Evolutionary conservation across 306 rosid species (phyloP).

Genomic region (Vigna unguiculata): DNA sequence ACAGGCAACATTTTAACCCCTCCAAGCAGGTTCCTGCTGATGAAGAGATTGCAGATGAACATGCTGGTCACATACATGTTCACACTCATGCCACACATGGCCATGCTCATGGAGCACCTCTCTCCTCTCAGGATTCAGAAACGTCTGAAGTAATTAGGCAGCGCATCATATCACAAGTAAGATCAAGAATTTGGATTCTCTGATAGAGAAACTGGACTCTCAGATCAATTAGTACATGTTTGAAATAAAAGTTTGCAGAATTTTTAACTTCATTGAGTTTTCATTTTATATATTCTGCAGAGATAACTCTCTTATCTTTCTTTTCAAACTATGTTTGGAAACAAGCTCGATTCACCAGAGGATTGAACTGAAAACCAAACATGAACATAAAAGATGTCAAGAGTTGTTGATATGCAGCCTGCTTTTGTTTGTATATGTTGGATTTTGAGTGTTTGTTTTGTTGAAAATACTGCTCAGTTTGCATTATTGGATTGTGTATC

Average conservation of each 20-base stretch:
- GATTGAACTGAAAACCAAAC: neutral
- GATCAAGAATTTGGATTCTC: no score
- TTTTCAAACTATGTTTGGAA: neutral
- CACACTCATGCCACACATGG: conserved; percentile 97
- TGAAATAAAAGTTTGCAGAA: no score
- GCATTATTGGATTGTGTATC: neutral
- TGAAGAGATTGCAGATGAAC: conserved; percentile 61
- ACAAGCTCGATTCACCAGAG: neutral
- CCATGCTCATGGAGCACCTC: conserved; percentile 82
- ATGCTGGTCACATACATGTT: conserved; percentile 82
- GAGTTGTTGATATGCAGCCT: neutral
- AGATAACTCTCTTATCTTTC: neutral
- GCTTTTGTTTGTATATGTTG: neutral
- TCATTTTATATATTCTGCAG: neutral
- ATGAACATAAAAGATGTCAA: neutral
- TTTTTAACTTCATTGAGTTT: neutral
- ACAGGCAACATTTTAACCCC: conserved; percentile 54
- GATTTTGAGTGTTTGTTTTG: neutral
- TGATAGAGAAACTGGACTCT: no score
- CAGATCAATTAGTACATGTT: neutral
- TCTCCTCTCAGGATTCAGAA: conserved; percentile 36
- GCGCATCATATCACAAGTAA: conserved; percentile 84
- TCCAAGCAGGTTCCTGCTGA: conserved; percentile 55
- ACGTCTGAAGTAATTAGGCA: conserved; percentile 61
- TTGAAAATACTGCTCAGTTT: neutral